These are phyloP conservation scores for Daldinia grandis DNA, from an alignment of 495 filamentous ascomycete genomes.

Conservation along the genomic window DNA sequence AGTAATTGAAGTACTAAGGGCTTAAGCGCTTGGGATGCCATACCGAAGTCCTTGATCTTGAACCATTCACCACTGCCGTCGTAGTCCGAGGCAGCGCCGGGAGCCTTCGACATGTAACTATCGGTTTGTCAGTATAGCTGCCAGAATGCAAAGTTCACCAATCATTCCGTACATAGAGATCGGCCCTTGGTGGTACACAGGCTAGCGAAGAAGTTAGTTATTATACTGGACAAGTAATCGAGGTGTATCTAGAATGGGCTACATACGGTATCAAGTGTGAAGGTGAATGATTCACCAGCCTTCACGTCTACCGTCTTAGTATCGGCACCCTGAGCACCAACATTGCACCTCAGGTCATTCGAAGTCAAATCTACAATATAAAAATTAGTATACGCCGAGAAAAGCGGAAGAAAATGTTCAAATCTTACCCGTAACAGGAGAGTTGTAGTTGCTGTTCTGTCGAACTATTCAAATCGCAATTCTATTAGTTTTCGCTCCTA, in stretches of 20 bases:
- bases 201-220: conserved; percentile 25
- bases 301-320: conserved; percentile 52
- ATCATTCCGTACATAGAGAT: conserved; percentile 48
- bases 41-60: conserved; percentile 53
- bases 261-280: conserved; percentile 49
- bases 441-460: conserved; percentile 61
- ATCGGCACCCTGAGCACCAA: conserved; percentile 52
- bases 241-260: not conserved
- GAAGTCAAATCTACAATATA: conserved; percentile 49
- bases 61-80: conserved; percentile 55
- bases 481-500: conserved; percentile 9
- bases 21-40: not conserved
- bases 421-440: conserved; percentile 54
- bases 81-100: conserved; percentile 48
- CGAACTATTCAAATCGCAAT: conserved; percentile 43
- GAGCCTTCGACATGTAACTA: conserved; percentile 56
- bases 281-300: conserved; percentile 54
- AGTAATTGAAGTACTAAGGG: not conserved
- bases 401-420: not conserved
- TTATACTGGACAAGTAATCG: not conserved
- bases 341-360: conserved; percentile 61
- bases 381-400: not conserved
- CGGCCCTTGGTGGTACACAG: conserved; percentile 63
- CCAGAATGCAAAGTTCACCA: not conserved
- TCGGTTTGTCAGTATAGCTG: not conserved